Conservation (phyloP, 345 rosid genomes). For the Theobroma cacao region DNA sequence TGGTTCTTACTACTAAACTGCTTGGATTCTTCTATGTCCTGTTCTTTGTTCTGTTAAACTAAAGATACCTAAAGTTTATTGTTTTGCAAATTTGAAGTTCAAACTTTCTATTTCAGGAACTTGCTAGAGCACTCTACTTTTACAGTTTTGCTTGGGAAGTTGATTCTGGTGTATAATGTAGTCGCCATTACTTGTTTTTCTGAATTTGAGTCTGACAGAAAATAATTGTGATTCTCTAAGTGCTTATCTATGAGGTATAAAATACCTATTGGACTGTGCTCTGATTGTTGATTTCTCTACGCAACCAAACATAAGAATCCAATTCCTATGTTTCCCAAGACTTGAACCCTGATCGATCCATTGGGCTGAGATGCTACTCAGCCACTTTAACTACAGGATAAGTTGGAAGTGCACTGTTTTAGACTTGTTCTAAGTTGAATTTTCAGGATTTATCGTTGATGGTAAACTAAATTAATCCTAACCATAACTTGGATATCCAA, state of each 20-base stretch:
- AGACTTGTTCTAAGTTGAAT: background rate
- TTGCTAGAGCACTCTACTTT: background rate
- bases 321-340: background rate
- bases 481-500: background rate
- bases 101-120: background rate
- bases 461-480: background rate
- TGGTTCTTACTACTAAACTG: background rate
- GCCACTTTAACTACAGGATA: background rate
- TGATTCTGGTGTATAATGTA: background rate
- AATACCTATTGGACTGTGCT: background rate
- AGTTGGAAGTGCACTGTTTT: background rate
- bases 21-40: too few relatives aligned
- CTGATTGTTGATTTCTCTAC: background rate
- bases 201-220: background rate
- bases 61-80: background rate
- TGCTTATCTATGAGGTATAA: background rate
- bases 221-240: background rate
- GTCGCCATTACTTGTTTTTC: background rate
- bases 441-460: slow-evolving; percentile 1
- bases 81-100: background rate
- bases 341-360: background rate
- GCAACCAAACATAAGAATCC: slow-evolving; percentile 1
- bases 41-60: background rate
- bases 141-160: background rate
- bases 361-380: background rate